Conservation (phyloP, 129 eudicot species). For the Flaveria linearis region DNA sequence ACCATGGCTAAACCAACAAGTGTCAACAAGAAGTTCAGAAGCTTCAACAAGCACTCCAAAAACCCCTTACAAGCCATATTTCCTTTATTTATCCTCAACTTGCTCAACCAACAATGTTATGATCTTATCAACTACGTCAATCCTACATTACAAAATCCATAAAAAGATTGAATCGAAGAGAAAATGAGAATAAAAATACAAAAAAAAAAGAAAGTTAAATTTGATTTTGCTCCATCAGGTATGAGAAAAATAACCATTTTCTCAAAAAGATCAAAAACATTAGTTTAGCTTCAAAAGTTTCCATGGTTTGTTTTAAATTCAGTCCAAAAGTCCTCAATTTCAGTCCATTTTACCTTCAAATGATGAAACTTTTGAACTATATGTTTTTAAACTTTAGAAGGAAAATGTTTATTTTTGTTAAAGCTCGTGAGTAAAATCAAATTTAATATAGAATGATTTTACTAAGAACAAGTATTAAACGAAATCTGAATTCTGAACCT, state of each 20-base stretch:
- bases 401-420: no score
- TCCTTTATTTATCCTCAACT: not conserved
- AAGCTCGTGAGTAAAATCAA: no score
- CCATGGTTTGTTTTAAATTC: no score
- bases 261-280: no score
- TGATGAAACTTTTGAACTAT: no score
- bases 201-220: not conserved
- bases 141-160: slow-evolving; percentile 22
- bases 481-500: not conserved
- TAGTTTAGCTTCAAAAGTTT: no score
- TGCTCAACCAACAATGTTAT: slow-evolving; percentile 21
- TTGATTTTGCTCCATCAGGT: no score
- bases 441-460: no score
- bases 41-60: slow-evolving; percentile 82
- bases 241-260: no score
- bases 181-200: not conserved
- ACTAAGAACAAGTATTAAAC: not conserved
- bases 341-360: no score
- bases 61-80: slow-evolving; percentile 84
- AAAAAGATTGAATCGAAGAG: not conserved
- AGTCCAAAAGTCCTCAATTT: no score
- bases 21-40: slow-evolving; percentile 75
- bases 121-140: slow-evolving; percentile 25
- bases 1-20: slow-evolving; percentile 77
- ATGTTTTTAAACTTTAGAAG: no score